These are phyloP conservation scores for Backusella parvicylindrica DNA, from an alignment of 192 early-diverging fungal species.

Conservation along the genomic window DNA sequence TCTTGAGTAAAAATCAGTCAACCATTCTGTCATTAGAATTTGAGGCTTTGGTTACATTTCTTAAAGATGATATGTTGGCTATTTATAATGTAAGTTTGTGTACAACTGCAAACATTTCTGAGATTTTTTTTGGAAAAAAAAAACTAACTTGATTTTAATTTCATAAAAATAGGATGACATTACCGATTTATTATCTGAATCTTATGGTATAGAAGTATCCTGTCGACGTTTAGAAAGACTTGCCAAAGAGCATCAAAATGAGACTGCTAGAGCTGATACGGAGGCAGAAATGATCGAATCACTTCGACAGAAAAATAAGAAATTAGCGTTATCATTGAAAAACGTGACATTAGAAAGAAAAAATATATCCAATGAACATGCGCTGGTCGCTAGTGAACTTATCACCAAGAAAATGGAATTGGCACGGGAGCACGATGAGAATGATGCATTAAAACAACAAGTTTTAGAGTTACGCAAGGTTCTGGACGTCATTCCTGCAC, in stretches of 20 bases:
- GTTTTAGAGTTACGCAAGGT: constrained; percentile 55
- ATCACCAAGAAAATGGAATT: constrained; percentile 57
- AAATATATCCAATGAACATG: constrained; percentile 69
- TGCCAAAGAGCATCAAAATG: constrained; percentile 65
- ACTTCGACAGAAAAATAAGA: constrained; percentile 62
- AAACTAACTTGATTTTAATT: not conserved
- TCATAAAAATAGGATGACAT: constrained; percentile 50
- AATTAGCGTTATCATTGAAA: constrained; percentile 53
- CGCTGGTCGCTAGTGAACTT: constrained; percentile 64
- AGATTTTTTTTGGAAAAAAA: not conserved
- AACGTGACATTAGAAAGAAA: constrained; percentile 60
- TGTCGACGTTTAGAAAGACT: constrained; percentile 64
- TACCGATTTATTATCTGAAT: constrained; percentile 73
- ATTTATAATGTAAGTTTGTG: constrained; percentile 10
- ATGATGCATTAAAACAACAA: constrained; percentile 50
- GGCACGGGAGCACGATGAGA: constrained; percentile 47
- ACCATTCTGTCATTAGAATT: constrained; percentile 9
- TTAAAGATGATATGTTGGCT: constrained; percentile 14
- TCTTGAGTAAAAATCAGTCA: constrained; percentile 12
- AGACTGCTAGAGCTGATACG: constrained; percentile 59
- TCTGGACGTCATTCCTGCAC: constrained; percentile 44
- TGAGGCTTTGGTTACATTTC: constrained; percentile 8
- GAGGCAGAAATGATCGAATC: constrained; percentile 60
- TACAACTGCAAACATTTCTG: not conserved
- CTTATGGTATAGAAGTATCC: constrained; percentile 70